phyloP scores from a whole-genome alignment of 495 filamentous ascomycete genomes.

The Penicillium antarcticum region DNA sequence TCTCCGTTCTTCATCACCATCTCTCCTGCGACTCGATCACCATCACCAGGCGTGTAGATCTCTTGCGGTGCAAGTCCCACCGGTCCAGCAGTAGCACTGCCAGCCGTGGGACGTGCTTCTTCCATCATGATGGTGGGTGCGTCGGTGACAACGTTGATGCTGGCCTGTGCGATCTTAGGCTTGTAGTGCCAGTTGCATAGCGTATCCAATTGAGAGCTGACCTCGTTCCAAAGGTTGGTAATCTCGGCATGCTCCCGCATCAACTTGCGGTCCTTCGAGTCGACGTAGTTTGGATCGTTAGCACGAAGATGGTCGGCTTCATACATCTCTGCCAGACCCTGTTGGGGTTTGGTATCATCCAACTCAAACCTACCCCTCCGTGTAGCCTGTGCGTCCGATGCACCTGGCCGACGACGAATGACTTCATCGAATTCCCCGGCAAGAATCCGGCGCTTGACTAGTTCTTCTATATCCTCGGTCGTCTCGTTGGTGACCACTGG shows the following conservation, averaged over 20 bases:
- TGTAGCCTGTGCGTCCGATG: constrained; percentile 42
- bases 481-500: constrained; percentile 93
- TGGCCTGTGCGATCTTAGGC: constrained; percentile 74
- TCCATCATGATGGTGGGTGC: constrained; percentile 90
- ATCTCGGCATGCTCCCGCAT: constrained; percentile 84
- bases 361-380: constrained; percentile 72
- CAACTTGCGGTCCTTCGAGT: constrained; percentile 75
- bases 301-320: constrained; percentile 84
- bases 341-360: constrained; percentile 80
- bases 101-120: constrained; percentile 83
- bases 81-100: constrained; percentile 66
- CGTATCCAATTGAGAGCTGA: constrained; percentile 77
- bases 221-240: constrained; percentile 74
- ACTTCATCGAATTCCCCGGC: constrained; percentile 93
- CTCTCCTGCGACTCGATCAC: constrained; percentile 60
- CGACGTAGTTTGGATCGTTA: constrained; percentile 75
- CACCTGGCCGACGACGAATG: constrained; percentile 71
- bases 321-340: constrained; percentile 88
- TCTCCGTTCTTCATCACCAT: constrained; percentile 77
- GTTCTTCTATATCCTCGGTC: constrained; percentile 85
- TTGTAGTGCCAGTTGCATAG: constrained; percentile 95
- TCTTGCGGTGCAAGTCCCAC: constrained; percentile 91
- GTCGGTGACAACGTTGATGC: constrained; percentile 82
- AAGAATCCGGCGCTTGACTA: constrained; percentile 92
- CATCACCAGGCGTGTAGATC: constrained; percentile 77